Conservation (phyloP, 371 early-diverging fungal genomes). For the Blakeslea trispora region DNA sequence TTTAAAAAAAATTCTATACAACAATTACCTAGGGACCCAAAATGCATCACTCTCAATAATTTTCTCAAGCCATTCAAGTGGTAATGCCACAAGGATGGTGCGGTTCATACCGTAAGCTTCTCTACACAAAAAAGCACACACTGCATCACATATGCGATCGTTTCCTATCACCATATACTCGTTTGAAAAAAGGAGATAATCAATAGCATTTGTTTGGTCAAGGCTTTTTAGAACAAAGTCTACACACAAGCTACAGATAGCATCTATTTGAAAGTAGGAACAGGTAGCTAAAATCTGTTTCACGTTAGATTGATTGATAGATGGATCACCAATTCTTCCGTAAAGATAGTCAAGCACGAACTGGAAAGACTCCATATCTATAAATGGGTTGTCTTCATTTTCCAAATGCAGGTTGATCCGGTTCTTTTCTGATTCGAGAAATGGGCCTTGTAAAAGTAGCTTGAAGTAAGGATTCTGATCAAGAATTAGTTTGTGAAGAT, state of each 20-base stretch:
- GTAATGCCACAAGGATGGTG: constrained; percentile 38
- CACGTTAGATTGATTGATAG: constrained; percentile 43
- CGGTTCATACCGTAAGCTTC: constrained; percentile 54
- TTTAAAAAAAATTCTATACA: not conserved
- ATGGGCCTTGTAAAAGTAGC: constrained; percentile 53
- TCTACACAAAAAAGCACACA: constrained; percentile 62
- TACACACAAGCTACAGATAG: constrained; percentile 54
- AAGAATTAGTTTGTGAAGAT: constrained; percentile 57
- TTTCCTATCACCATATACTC: constrained; percentile 56
- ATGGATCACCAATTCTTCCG: constrained; percentile 42
- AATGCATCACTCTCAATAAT: constrained; percentile 67
- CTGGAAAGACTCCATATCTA: constrained; percentile 60
- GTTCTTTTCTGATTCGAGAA: constrained; percentile 46
- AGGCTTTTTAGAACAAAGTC: constrained; percentile 54
- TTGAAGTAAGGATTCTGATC: constrained; percentile 62
- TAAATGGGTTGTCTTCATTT: constrained; percentile 44
- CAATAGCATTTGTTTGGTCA: constrained; percentile 47
- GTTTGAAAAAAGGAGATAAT: constrained; percentile 60
- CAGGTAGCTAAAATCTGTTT: constrained; percentile 56
- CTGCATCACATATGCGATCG: constrained; percentile 58
- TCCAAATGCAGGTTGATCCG: constrained; percentile 53
- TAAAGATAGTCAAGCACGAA: constrained; percentile 57
- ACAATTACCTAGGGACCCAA: constrained; percentile 56
- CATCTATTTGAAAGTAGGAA: constrained; percentile 59
- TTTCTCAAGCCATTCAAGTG: constrained; percentile 56